These are phyloP conservation scores for Candida suzukii DNA, from an alignment of 805 yeast genomes.

Conservation along the genomic window DNA sequence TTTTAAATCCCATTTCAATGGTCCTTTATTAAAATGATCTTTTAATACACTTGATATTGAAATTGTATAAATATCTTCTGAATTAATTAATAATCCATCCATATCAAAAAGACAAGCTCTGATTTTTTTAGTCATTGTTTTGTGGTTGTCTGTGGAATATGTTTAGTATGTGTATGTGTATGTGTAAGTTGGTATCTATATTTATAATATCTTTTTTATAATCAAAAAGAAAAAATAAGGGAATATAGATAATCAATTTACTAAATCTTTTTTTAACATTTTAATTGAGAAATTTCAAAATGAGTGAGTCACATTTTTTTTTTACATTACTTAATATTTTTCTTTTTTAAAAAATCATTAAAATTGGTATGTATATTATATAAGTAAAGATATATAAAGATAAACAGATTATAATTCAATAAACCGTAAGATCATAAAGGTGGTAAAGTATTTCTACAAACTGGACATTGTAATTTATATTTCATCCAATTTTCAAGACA, in stretches of 20 bases:
- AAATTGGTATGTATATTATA: too few relatives aligned
- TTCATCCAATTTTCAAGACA: conserved; percentile 93
- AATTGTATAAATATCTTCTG: conserved; percentile 87
- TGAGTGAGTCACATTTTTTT: too few relatives aligned
- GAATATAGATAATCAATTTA: background rate
- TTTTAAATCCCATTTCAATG: conserved; percentile 86
- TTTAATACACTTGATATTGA: conserved; percentile 63
- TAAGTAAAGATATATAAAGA: background rate
- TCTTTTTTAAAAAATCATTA: too few relatives aligned
- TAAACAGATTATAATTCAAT: too few relatives aligned
- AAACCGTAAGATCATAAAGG: too few relatives aligned
- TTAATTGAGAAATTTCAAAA: too few relatives aligned
- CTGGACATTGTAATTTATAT: conserved; percentile 88
- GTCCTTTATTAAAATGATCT: conserved; percentile 59
- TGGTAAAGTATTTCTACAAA: conserved; percentile 80
- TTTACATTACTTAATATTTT: too few relatives aligned
- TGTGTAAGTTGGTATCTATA: too few relatives aligned
- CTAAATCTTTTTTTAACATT: too few relatives aligned
- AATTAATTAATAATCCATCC: conserved; percentile 92
- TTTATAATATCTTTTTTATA: background rate
- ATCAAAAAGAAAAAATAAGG: background rate
- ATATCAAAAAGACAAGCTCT: conserved; percentile 48
- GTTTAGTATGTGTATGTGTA: too few relatives aligned
- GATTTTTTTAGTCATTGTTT: conserved; percentile 4
- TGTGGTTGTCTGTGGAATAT: background rate